A percentile compares a stretch with the other conserved stretches of the same genome.
These are phyloP conservation scores for Neolecta irregularis DNA, from an alignment of 1,139 yeast genomes.

Conservation along the genomic window DNA sequence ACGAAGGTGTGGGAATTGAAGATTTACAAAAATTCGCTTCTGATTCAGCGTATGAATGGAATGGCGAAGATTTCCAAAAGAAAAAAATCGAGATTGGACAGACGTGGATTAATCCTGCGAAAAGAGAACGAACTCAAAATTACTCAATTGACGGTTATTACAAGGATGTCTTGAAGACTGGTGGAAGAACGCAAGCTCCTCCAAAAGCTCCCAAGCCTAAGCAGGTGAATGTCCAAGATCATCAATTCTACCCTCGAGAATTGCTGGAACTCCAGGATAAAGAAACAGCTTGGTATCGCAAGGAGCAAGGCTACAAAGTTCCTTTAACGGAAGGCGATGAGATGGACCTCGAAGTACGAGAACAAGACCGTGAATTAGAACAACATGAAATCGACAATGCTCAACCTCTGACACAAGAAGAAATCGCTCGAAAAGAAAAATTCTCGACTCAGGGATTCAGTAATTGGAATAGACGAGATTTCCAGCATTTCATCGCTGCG, in stretches of 20 bases:
- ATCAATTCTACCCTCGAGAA: slow-evolving; percentile 67
- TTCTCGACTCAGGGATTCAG: slow-evolving; percentile 53
- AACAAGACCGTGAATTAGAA: slow-evolving; percentile 42
- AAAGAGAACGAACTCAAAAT: slow-evolving; percentile 64
- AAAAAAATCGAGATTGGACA: slow-evolving; percentile 26
- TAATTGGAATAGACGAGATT: slow-evolving; percentile 78
- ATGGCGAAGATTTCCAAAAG: slow-evolving; percentile 84
- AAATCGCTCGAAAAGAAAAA: slow-evolving; percentile 44
- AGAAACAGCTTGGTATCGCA: slow-evolving; percentile 56
- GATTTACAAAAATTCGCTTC: slow-evolving; percentile 81
- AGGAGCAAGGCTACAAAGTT: slow-evolving; percentile 55
- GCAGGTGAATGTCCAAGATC: slow-evolving; percentile 41
- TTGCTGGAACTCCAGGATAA: slow-evolving; percentile 52
- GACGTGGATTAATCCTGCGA: slow-evolving; percentile 71
- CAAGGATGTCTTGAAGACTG: slow-evolving; percentile 50
- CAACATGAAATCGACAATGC: slow-evolving; percentile 57
- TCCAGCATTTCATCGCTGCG: slow-evolving; percentile 67
- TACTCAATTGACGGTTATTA: slow-evolving; percentile 80
- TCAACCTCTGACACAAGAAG: slow-evolving; percentile 62
- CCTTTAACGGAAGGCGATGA: slow-evolving; percentile 35
- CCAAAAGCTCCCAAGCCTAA: slow-evolving; percentile 33
- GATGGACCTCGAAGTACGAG: slow-evolving; percentile 22
- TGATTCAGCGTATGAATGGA: slow-evolving; percentile 94
- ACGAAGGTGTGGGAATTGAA: slow-evolving; percentile 73
- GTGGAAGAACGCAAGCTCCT: slow-evolving; percentile 26